These are phyloP conservation scores for Blastocystis sp. DNA, from an alignment of 352 stramenopile genomes.

Conservation along the genomic window DNA sequence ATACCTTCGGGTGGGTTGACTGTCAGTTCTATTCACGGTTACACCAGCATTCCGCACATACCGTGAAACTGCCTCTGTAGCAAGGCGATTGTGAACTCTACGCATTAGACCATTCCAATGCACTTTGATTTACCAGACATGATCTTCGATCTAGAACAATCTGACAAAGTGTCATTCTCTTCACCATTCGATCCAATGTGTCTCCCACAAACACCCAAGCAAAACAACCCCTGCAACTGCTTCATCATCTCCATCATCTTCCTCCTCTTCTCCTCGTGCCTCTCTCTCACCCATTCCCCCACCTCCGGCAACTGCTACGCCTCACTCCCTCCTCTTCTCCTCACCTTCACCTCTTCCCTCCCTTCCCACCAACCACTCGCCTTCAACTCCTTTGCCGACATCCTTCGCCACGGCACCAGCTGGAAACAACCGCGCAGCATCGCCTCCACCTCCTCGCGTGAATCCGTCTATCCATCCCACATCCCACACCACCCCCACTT, in stretches of 20 bases:
- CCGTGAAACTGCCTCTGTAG: conserved; percentile 57
- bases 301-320: not conserved
- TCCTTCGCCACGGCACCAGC: not conserved
- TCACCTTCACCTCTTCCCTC: not conserved
- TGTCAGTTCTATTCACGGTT: conserved; percentile 29
- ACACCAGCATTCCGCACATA: not conserved
- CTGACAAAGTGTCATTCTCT: not conserved
- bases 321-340: not conserved
- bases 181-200: too few species aligned
- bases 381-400: not conserved
- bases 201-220: too few species aligned
- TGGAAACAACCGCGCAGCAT: conserved; percentile 18
- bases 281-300: not conserved
- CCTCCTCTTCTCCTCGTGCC: not conserved
- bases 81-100: conserved; percentile 46
- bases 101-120: not conserved
- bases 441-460: not conserved
- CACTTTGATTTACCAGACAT: conserved; percentile 20
- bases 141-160: conserved; percentile 11
- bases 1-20: conserved; percentile 62
- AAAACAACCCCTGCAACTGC: not conserved
- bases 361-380: not conserved
- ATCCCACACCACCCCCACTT: not conserved
- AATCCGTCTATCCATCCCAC: too few species aligned
- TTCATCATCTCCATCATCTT: conserved; percentile 5